These are phyloP conservation scores for Tetracladium marchalianum DNA, from an alignment of 495 filamentous ascomycete species.

Conservation along the genomic window DNA sequence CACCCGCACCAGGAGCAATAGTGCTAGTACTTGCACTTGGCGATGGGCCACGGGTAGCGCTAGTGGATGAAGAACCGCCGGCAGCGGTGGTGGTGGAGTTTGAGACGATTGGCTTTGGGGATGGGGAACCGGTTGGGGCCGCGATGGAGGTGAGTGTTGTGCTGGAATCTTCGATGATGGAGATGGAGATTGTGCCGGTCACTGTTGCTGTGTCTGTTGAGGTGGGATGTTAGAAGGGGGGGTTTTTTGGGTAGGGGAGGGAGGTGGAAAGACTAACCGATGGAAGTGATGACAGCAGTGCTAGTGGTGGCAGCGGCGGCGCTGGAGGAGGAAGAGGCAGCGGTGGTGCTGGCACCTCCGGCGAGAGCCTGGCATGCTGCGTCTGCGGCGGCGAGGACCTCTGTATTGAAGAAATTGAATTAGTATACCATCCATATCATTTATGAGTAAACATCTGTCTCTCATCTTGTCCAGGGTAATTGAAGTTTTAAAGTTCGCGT, in stretches of 20 bases:
- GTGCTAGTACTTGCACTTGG: constrained; percentile 11
- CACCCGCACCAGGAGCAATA: constrained; percentile 16
- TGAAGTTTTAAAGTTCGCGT: too few relatives aligned
- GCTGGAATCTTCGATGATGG: background rate
- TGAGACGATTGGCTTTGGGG: constrained; percentile 19
- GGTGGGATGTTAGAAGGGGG: too few relatives aligned
- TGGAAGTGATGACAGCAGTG: constrained; percentile 21
- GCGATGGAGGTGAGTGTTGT: constrained; percentile 26
- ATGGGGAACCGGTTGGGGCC: constrained; percentile 20
- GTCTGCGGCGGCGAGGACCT: background rate
- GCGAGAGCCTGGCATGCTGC: background rate
- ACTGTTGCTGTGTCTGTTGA: too few relatives aligned
- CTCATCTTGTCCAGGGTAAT: too few relatives aligned
- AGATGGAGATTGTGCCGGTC: background rate
- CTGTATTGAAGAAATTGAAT: background rate
- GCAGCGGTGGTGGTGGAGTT: constrained; percentile 19
- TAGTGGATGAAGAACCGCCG: constrained; percentile 32
- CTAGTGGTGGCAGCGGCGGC: constrained; percentile 13
- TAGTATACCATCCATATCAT: too few relatives aligned
- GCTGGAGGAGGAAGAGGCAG: constrained; percentile 1
- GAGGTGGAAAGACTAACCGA: background rate
- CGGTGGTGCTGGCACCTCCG: constrained; percentile 10
- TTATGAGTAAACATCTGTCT: too few relatives aligned
- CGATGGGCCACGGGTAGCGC: constrained; percentile 9
- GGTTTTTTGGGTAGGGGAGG: too few relatives aligned